Evolutionary conservation across 73 alveolate genomes (phyloP), one percentile per base, ranked within the genome.

Genomic region (Effrenium voratum): DNA sequence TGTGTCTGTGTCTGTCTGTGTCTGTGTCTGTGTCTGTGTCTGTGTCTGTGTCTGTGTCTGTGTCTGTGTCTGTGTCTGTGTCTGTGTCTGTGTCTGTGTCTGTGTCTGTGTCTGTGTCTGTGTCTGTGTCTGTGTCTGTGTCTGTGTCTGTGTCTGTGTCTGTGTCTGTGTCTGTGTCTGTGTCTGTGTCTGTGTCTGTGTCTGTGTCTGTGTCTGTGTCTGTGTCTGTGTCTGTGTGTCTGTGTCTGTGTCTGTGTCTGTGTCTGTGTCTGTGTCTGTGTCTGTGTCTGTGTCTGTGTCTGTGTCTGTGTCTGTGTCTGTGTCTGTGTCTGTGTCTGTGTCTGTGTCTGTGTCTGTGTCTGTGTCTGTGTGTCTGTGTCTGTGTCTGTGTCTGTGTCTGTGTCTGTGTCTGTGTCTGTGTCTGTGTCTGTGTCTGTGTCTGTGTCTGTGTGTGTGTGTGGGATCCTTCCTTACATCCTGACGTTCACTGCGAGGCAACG

Each of bases 281-380:
- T 55, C 32, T 24, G 32, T 55, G 70, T 55, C 32, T 24, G 32
- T 55, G 70, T 55, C 32, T 55, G 70, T 55, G 70, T 55, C 32
- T 55, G 70, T 55, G 70, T 55, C 32, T 55, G 70, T 55, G 70
- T 55, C 70, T 55, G 70, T 55, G 70, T 55, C 70, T 55, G 70
- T 55, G 70, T 55, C 70, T 55, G 70, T 55, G 70, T 55, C 70
- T 55, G 70, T 55, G 70, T 55, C 70, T 55, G 70, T 55, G 70
- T 55, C 70, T 55, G 32, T 55, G 70, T 55, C 70, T 55, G 70
- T 55, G 70, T 55, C 32, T 55, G 70, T 55, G 70, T 55, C 70
- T 55, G 70, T 55, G 70, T 24, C 70, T 55, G 70, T 55, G 70
- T 24, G 32, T 55, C 32, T 55, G 70, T 24, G 32, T 55, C 32